Percentiles rank a stretch among this genome's conserved stretches.
phyloP scores from a whole-genome alignment of 2,329 filamentous ascomycete species.

The Aspergillus caelatus region DNA sequence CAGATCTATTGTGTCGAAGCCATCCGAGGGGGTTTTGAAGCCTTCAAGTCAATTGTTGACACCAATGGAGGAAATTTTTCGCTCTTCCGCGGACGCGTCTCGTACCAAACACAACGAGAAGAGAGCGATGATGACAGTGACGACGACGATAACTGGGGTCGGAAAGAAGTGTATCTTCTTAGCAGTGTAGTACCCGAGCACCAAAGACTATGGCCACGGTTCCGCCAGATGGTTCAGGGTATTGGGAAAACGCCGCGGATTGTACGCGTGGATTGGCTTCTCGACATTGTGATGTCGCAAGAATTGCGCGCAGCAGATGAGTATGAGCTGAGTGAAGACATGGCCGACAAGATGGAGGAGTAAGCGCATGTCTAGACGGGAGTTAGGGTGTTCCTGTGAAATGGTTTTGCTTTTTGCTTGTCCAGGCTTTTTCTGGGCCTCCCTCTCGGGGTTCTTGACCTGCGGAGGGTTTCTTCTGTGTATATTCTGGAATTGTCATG shows the following conservation, averaged over 20 bases:
- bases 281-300: conserved; percentile 88
- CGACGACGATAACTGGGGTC: conserved; percentile 62
- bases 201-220: conserved; percentile 74
- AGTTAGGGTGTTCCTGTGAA: not conserved
- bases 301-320: conserved; percentile 68
- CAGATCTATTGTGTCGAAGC: conserved; percentile 82
- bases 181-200: conserved; percentile 70
- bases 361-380: conserved; percentile 2
- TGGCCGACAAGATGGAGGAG: conserved; percentile 26
- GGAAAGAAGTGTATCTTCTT: conserved; percentile 80
- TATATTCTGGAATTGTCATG: conserved; percentile 6
- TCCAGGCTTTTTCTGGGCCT: not conserved
- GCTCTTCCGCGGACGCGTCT: conserved; percentile 73
- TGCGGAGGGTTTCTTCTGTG: not conserved
- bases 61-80: conserved; percentile 85
- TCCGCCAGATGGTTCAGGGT: conserved; percentile 75
- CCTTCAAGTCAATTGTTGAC: conserved; percentile 81
- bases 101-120: conserved; percentile 64
- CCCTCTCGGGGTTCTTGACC: not conserved
- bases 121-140: conserved; percentile 47
- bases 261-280: conserved; percentile 83
- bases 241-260: conserved; percentile 80
- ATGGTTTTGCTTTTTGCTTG: not conserved
- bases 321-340: conserved; percentile 53
- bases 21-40: conserved; percentile 79